Percentiles rank a stretch among this genome's conserved stretches.
phyloP scores from a whole-genome alignment of 306 rosid species.

The Prunus dulcis region DNA sequence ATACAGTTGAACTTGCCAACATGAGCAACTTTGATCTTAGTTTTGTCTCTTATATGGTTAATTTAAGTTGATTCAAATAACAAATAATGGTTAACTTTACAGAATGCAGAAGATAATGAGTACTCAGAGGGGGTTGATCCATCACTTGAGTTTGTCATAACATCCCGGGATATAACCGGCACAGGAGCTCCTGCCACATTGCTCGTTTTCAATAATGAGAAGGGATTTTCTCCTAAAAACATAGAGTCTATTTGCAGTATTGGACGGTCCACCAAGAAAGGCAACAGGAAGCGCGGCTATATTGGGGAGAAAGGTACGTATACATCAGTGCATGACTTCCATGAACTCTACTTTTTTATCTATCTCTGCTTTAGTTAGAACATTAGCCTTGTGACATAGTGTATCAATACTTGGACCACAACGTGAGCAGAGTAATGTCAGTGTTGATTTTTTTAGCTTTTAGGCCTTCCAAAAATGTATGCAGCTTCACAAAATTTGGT shows the following conservation, averaged over 20 bases:
- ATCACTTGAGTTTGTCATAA: slow-evolving; percentile 54
- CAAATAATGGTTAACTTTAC: neutral
- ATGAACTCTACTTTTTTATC: neutral
- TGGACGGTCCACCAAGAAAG: slow-evolving; percentile 77
- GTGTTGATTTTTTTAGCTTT: too few species aligned
- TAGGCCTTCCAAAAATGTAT: neutral
- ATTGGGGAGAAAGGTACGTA: slow-evolving; percentile 80
- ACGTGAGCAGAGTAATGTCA: too few species aligned
- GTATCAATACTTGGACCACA: too few species aligned
- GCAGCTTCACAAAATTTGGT: too few species aligned
- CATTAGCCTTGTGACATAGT: too few species aligned
- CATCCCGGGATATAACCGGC: slow-evolving; percentile 56
- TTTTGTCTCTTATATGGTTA: neutral
- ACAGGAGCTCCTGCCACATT: slow-evolving; percentile 65
- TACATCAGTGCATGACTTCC: neutral
- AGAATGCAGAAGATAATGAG: slow-evolving; percentile 83
- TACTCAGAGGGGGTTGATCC: slow-evolving; percentile 44
- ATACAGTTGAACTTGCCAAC: neutral
- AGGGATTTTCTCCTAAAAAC: slow-evolving; percentile 55
- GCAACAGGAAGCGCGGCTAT: slow-evolving; percentile 58
- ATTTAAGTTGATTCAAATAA: neutral
- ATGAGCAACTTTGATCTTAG: neutral
- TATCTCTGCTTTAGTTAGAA: neutral
- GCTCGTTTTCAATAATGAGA: slow-evolving; percentile 66
- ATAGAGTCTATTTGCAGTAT: slow-evolving; percentile 77